Evolutionary conservation across 768 basidiomycete genomes (phyloP).

Genomic region (Megacollybia marginata): DNA sequence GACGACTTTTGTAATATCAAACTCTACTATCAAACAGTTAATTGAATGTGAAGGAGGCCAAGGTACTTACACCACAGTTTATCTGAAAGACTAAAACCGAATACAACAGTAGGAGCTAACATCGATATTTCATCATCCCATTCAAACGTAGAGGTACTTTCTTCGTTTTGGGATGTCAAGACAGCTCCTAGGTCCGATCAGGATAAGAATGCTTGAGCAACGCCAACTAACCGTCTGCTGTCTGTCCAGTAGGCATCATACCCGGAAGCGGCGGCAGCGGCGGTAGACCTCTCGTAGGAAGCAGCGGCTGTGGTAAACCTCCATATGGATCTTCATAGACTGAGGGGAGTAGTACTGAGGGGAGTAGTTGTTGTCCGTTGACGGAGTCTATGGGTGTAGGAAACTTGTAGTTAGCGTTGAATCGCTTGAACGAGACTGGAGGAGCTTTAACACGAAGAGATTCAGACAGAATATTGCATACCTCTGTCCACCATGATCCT

Average conservation of each 20-base stretch:
- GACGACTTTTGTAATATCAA: constrained; percentile 46
- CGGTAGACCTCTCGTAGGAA: background rate
- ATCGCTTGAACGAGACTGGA: constrained; percentile 30
- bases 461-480: constrained; percentile 11
- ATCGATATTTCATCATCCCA: constrained; percentile 47
- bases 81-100: constrained; percentile 55
- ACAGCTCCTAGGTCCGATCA: background rate
- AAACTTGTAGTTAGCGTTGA: constrained; percentile 44
- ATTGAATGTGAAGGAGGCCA: background rate
- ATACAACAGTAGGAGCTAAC: constrained; percentile 47
- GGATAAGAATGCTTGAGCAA: background rate
- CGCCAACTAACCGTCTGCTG: too few species aligned
- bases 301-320: background rate
- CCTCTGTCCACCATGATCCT: constrained; percentile 58
- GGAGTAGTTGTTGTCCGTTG: background rate
- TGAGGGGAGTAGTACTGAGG: too few species aligned
- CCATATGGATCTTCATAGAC: background rate
- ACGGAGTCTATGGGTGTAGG: constrained; percentile 21
- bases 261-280: background rate
- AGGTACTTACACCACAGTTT: constrained; percentile 48
- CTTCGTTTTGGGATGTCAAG: constrained; percentile 5
- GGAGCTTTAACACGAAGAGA: background rate
- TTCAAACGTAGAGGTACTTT: constrained; percentile 19
- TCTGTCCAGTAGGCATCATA: background rate
- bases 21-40: constrained; percentile 37